Percentiles rank a stretch among this genome's conserved stretches.
These are phyloP conservation scores for Lycium barbarum DNA, from an alignment of 257 asterid genomes.

Conservation along the genomic window DNA sequence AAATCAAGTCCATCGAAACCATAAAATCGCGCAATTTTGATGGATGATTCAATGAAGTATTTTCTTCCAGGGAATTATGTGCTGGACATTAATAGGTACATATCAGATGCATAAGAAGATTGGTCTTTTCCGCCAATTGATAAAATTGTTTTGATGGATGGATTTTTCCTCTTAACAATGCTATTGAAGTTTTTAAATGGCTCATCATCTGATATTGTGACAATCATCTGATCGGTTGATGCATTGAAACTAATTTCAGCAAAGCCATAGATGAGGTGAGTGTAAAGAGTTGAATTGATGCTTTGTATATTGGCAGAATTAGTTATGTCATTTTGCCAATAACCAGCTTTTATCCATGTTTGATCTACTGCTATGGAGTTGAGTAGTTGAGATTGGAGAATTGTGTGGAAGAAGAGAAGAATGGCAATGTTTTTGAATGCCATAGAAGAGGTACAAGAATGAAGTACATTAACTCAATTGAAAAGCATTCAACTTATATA, in stretches of 20 bases:
- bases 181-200: neutral
- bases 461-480: neutral
- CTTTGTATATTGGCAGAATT: neutral
- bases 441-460: neutral
- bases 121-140: neutral
- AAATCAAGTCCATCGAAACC: conserved; percentile 35
- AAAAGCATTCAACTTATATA: neutral
- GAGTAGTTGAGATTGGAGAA: neutral
- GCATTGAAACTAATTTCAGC: neutral
- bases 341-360: conserved; percentile 27
- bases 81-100: conserved; percentile 12
- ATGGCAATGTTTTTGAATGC: neutral
- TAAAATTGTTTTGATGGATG: neutral
- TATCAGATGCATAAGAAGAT: neutral
- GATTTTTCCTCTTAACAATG: neutral
- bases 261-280: conserved; percentile 21
- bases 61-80: conserved; percentile 32
- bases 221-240: neutral
- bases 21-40: conserved; percentile 20
- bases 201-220: neutral
- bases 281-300: conserved; percentile 18
- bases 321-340: neutral
- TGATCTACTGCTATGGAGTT: neutral
- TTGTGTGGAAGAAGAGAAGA: neutral
- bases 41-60: conserved; percentile 34